These are phyloP conservation scores for Hypoxylon lienhwacheense DNA, from an alignment of 495 filamentous ascomycete genomes.

Conservation along the genomic window DNA sequence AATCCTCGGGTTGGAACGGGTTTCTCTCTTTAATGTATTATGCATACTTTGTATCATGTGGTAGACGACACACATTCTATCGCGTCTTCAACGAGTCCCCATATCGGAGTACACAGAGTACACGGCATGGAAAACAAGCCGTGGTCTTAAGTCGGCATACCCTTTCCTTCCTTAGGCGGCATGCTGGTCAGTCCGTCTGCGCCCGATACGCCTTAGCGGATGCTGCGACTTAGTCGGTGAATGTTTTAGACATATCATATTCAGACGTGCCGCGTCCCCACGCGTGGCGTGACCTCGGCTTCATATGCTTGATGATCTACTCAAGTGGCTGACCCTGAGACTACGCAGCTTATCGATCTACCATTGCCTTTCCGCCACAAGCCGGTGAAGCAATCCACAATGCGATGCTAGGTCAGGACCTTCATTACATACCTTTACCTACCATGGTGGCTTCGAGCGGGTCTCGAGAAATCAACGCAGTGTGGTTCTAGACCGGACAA, in stretches of 20 bases:
- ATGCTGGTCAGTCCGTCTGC: conserved; percentile 6
- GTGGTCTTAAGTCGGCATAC: not conserved
- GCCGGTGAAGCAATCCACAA: not conserved
- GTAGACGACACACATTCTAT: conserved; percentile 1
- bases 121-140: conserved; percentile 1
- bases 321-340: conserved; percentile 2
- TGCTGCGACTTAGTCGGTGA: not conserved
- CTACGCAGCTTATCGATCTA: conserved; percentile 16
- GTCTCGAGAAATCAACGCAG: not conserved
- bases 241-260: not conserved
- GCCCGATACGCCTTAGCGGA: not conserved
- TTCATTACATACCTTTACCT: not conserved
- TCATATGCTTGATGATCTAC: not conserved
- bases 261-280: not conserved
- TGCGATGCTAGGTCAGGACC: not conserved
- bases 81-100: not conserved
- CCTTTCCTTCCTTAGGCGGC: not conserved
- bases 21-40: conserved; percentile 3
- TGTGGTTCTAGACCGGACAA: not conserved
- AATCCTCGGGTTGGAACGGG: not conserved
- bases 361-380: not conserved
- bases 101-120: conserved; percentile 14
- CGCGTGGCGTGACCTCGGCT: too few species aligned
- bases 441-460: not conserved
- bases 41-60: conserved; percentile 16